These are phyloP conservation scores for Thelonectria rubi DNA, from an alignment of 2,329 filamentous ascomycete species.

Conservation along the genomic window DNA sequence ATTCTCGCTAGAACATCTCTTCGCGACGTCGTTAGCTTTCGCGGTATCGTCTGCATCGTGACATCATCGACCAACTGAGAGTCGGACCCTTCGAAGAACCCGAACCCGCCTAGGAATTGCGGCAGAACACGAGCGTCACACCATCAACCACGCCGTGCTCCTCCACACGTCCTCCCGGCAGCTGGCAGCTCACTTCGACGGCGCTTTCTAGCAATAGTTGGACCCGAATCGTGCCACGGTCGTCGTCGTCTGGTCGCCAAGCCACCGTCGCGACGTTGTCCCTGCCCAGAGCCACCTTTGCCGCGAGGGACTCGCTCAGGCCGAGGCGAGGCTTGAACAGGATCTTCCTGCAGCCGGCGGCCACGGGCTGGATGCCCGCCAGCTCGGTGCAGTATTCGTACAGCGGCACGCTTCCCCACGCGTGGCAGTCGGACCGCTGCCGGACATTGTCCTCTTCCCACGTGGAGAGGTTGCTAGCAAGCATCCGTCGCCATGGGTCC, in stretches of 20 bases:
- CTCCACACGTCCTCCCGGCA: constrained; percentile 10
- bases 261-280: constrained; percentile 21
- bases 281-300: constrained; percentile 16
- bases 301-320: constrained; percentile 13
- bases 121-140: neutral
- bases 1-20: no score
- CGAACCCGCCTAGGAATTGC: neutral
- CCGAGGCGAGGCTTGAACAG: constrained; percentile 24
- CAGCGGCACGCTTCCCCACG: constrained; percentile 27
- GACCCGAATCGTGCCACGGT: neutral
- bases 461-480: constrained; percentile 26
- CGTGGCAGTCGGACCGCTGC: constrained; percentile 28
- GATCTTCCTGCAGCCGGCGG: constrained; percentile 16
- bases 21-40: no score
- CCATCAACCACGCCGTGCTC: constrained; percentile 12
- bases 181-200: constrained; percentile 12
- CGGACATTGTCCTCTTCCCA: constrained; percentile 30
- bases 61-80: no score
- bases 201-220: constrained; percentile 16
- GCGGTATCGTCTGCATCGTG: no score
- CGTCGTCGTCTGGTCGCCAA: constrained; percentile 5
- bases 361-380: constrained; percentile 15
- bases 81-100: no score
- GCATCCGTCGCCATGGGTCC: constrained; percentile 25
- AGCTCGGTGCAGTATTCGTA: constrained; percentile 28